Base-by-base conservation (phyloP, 2,329 filamentous ascomycete species). In the Hortaea werneckii region DNA sequence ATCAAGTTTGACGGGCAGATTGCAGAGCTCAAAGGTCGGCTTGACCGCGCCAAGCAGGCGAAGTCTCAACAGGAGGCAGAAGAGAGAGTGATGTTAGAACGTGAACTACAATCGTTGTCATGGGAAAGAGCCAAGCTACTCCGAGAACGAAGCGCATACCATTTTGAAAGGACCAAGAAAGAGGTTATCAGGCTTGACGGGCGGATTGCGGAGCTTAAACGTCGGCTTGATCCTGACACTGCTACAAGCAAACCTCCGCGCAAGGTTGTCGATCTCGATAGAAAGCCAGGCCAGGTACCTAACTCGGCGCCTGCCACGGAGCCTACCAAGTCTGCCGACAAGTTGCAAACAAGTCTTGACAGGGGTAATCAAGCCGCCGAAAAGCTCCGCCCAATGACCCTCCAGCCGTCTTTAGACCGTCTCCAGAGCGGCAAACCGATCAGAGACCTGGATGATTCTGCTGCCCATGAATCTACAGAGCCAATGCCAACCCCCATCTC, bases 381-480 rank as follows among this genome's bases (percentile, higher is more conserved):
- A 30, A 37, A 45, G 20, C 6, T 29, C 34, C 9, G 12, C 5
- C 12, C 35, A 13, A n/a, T 30, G 8, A 38, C 41, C 1, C 32
- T 58, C 32, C 55, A 58, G 43, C 48, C 57, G 12, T 50, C 58
- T 11, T 20, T 61, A 10, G 52, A 58, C 26, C 55, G 59, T n/a
- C 58, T 63, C 56, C 54, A 55, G 37, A 40, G 49, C 7, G 8
- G 9, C 10, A 59, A 54, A 37, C 39, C 45, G 4, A 28, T 51
- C 11, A 46, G 41, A 5, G 59, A 62, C 26, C 49, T 49, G 8
- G 58, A 63, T 41, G 58, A 63, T 40, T 54, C 57, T 13, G 57
- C 58, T 10, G 58, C 59, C 4, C 57, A 61, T 41, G 58, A 62
- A 43, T 59, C 58, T 4, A 61, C 58, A 6, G 59, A 61, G 40